These are phyloP conservation scores for Xylariaceae sp. DNA, from an alignment of 2,329 filamentous ascomycete species.

Conservation along the genomic window DNA sequence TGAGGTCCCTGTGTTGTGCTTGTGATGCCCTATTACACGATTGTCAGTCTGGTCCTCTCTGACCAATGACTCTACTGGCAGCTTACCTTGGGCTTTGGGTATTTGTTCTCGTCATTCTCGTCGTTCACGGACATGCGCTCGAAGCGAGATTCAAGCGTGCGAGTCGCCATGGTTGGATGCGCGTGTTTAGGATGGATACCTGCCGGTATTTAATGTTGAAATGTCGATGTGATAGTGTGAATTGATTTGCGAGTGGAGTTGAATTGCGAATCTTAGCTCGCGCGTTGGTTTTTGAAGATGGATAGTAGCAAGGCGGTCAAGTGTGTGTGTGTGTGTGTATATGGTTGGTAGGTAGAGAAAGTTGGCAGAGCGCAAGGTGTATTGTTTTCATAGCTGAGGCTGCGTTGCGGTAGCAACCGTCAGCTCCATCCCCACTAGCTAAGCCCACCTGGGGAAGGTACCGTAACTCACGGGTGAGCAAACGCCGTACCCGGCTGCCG, in stretches of 20 bases:
- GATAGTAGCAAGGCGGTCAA: neutral
- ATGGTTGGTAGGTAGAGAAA: neutral
- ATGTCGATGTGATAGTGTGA: neutral
- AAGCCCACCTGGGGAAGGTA: neutral
- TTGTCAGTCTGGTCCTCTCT: constrained; percentile 40
- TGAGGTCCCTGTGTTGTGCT: constrained; percentile 44
- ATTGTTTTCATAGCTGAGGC: constrained; percentile 15
- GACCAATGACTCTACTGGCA: constrained; percentile 13
- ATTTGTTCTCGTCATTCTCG: constrained; percentile 88
- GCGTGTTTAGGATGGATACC: neutral
- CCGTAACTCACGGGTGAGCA: no score
- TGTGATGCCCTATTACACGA: constrained; percentile 41
- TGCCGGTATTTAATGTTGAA: neutral
- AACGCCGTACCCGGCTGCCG: no score
- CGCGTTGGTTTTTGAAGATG: neutral
- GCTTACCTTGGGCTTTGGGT: constrained; percentile 72
- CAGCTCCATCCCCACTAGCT: neutral
- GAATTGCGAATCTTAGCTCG: neutral
- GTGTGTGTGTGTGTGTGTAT: neutral
- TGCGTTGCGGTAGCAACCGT: constrained; percentile 13
- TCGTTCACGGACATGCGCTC: constrained; percentile 87
- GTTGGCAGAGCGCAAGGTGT: neutral
- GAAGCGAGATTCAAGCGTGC: constrained; percentile 78
- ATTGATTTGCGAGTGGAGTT: neutral
- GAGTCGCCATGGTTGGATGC: constrained; percentile 58